These are phyloP conservation scores for Phoma sp. DNA, from an alignment of 2,329 filamentous ascomycete species.

Conservation along the genomic window DNA sequence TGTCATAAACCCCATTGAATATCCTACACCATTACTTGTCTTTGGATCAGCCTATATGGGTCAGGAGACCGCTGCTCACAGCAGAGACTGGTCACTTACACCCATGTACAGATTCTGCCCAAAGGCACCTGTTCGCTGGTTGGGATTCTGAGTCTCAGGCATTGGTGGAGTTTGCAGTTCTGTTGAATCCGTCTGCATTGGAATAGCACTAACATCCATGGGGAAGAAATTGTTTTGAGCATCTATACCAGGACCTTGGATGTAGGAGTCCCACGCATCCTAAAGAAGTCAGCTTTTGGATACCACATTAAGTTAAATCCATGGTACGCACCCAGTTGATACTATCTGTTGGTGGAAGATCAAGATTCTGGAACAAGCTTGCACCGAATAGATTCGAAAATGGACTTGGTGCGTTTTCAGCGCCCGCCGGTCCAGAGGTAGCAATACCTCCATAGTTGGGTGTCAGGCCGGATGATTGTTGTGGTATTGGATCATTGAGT, in stretches of 20 bases:
- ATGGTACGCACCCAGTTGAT: conserved; percentile 66
- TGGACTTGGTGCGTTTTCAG: conserved; percentile 56
- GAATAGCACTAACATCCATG: conserved; percentile 48
- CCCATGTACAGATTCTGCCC: conserved; percentile 49
- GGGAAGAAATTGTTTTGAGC: conserved; percentile 52
- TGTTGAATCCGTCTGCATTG: conserved; percentile 38
- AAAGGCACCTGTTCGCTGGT: conserved; percentile 37
- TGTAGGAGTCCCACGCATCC: conserved; percentile 72
- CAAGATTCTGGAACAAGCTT: conserved; percentile 58
- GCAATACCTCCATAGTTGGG: conserved; percentile 45
- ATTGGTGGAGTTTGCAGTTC: conserved; percentile 24
- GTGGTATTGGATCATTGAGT: conserved; percentile 44
- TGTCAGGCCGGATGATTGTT: conserved; percentile 38
- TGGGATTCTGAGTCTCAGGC: conserved; percentile 26
- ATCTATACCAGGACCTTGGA: conserved; percentile 63
- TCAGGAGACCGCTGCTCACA: not conserved
- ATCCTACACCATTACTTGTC: conserved; percentile 31
- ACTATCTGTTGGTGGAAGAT: conserved; percentile 58
- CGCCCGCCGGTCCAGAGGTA: conserved; percentile 32
- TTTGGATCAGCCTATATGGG: conserved; percentile 35
- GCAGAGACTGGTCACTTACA: conserved; percentile 30
- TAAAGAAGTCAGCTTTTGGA: conserved; percentile 19
- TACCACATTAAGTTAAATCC: not conserved
- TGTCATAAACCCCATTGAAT: conserved; percentile 39
- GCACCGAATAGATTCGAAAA: conserved; percentile 63